Percentiles rank a stretch among this genome's conserved stretches.
phyloP scores from a whole-genome alignment of 495 filamentous ascomycete genomes.

The Geoglossum glabrum region DNA sequence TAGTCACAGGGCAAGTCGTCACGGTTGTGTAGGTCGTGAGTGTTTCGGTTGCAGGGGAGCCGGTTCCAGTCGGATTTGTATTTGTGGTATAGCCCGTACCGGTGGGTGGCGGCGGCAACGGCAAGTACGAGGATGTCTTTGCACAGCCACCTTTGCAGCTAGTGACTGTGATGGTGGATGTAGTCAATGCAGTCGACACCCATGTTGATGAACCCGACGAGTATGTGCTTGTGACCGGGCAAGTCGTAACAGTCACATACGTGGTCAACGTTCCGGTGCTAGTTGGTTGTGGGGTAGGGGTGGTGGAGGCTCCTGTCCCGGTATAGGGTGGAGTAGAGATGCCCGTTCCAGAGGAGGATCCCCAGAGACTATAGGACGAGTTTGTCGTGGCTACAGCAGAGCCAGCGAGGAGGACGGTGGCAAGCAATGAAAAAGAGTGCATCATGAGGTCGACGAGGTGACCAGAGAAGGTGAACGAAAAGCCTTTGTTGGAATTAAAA shows the following conservation, averaged over 20 bases:
- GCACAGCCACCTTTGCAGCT: slow-evolving; percentile 12
- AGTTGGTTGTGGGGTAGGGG: background rate
- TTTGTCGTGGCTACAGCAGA: slow-evolving; percentile 4
- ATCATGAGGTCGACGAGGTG: background rate
- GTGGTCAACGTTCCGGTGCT: background rate
- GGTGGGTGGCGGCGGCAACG: background rate
- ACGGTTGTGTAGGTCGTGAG: slow-evolving; percentile 15
- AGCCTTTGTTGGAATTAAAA: background rate
- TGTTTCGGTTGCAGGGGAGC: background rate
- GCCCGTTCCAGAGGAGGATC: background rate
- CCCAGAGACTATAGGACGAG: background rate
- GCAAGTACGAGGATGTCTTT: background rate
- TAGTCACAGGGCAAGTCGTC: slow-evolving; percentile 13
- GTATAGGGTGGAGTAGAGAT: background rate
- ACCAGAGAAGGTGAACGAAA: background rate
- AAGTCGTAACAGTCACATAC: background rate
- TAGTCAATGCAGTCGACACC: slow-evolving; percentile 9
- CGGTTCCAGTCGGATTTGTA: background rate
- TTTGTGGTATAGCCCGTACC: background rate
- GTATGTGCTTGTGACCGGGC: background rate
- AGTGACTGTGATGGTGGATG: slow-evolving; percentile 12
- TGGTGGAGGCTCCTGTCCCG: background rate
- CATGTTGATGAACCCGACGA: background rate
- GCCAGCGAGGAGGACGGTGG: background rate
- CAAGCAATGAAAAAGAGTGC: background rate